Evolutionary conservation across 176 grass and related monocot species (phyloP).

Genomic region (Zea luxurians): DNA sequence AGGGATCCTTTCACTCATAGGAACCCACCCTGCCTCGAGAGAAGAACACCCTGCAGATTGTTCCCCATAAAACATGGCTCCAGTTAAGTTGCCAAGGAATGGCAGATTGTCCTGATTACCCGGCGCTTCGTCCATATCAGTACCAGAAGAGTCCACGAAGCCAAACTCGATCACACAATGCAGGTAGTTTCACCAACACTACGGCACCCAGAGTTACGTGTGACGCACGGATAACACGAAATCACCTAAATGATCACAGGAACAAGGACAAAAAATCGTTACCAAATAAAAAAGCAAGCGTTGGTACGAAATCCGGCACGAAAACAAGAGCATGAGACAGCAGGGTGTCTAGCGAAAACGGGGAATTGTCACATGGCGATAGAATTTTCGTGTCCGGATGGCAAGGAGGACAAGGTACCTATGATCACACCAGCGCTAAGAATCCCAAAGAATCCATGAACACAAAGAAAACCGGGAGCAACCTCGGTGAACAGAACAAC

Average conservation of each 20-base stretch:
- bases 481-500: neutral
- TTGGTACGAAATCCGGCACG: constrained; percentile 1
- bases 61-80: neutral
- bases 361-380: constrained; percentile 6
- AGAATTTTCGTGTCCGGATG: constrained; percentile 1
- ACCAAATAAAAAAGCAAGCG: constrained; percentile 19
- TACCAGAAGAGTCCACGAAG: neutral
- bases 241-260: constrained; percentile 27
- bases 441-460: neutral
- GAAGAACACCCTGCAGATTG: constrained; percentile 12
- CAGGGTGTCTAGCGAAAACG: neutral
- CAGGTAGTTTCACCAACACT: constrained; percentile 18
- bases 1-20: constrained; percentile 7
- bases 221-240: neutral
- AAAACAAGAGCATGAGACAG: constrained; percentile 21
- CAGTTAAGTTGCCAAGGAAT: constrained; percentile 24
- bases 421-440: neutral
- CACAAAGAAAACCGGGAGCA: neutral
- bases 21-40: neutral
- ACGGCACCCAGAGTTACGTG: neutral
- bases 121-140: constrained; percentile 21
- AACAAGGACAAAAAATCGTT: constrained; percentile 12
- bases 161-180: constrained; percentile 21
- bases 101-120: constrained; percentile 9
- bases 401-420: neutral